These are phyloP conservation scores for Venturia aucupariae DNA, from an alignment of 2,329 filamentous ascomycete genomes.

Conservation along the genomic window DNA sequence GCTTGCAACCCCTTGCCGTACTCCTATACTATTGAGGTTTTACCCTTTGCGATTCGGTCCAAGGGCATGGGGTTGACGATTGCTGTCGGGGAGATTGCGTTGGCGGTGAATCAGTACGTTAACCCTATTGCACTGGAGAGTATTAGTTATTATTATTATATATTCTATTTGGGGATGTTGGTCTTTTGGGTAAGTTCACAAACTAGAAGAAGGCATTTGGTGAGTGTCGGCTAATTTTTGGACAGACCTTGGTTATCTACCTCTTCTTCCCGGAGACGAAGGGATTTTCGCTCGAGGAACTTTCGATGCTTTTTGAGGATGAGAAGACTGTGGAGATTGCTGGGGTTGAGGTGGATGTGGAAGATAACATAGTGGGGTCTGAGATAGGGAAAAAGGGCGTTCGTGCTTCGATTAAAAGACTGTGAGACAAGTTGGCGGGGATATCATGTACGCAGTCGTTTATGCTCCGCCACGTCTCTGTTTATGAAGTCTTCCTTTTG, in stretches of 20 bases:
- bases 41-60: constrained; percentile 38
- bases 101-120: constrained; percentile 44
- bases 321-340: neutral
- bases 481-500: no score
- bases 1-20: neutral
- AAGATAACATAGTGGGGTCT: neutral
- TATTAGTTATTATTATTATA: constrained; percentile 51
- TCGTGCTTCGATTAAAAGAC: neutral
- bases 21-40: constrained; percentile 36
- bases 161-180: constrained; percentile 22
- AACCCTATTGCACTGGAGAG: constrained; percentile 56
- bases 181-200: neutral
- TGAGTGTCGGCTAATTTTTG: constrained; percentile 19
- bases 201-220: constrained; percentile 28
- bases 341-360: neutral
- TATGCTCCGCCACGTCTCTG: no score
- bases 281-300: constrained; percentile 11
- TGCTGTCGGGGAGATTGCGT: neutral
- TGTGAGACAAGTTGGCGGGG: neutral
- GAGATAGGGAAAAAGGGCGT: neutral
- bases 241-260: constrained; percentile 53
- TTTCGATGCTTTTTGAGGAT: constrained; percentile 1
- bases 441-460: no score
- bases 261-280: constrained; percentile 63
- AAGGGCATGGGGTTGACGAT: constrained; percentile 17